Base-by-base conservation (phyloP, 116 monocot species). In the Zostera marina region DNA sequence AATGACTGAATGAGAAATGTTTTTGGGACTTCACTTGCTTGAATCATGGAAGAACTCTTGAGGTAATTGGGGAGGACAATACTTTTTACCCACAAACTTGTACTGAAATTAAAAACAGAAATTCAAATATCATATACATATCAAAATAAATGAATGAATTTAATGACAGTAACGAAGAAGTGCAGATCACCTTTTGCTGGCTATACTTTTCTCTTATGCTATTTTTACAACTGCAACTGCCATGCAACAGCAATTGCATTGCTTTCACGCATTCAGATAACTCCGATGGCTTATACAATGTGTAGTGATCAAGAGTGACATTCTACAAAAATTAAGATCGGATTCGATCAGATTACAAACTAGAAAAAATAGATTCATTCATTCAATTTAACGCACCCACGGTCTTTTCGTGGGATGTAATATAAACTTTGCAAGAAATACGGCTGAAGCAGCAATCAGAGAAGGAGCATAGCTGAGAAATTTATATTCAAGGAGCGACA, bases 71-170 rank as follows among this genome's bases (percentile, higher is more conserved):
- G 79, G 53, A 41, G 93, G 84, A 58, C 87, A 93, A 45, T 66
- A 79, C 41, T 79, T 84, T 71, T 84, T 93, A 16, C 88, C 93
- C 66, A 93, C 93, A 66, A 93, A 93, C 26, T 88, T 94, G 80
- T 84, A 88, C 88, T 88, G 78, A 3, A 44, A 58, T 7, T 7
- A 0, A 13, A n/a, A 32, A 32, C 32, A 32, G 4, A 25, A n/a
- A n/a, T n/a, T n/a, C n/a, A n/a, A n/a, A n/a, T n/a, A n/a, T n/a
- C n/a, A n/a, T n/a, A n/a, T n/a, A n/a, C n/a, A n/a, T n/a, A n/a
- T n/a, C n/a, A n/a, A n/a, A n/a, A 2, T 45, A 9, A 46, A 7
- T 20, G 1, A 2, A 21, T 7, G 12, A 11, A 11, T 1, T 44
- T 8, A n/a, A n/a, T n/a, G n/a, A n/a, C n/a, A n/a, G n/a, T n/a